phyloP scores from a whole-genome alignment of 2,329 filamentous ascomycete species.

The Neonectria neomacrospora region DNA sequence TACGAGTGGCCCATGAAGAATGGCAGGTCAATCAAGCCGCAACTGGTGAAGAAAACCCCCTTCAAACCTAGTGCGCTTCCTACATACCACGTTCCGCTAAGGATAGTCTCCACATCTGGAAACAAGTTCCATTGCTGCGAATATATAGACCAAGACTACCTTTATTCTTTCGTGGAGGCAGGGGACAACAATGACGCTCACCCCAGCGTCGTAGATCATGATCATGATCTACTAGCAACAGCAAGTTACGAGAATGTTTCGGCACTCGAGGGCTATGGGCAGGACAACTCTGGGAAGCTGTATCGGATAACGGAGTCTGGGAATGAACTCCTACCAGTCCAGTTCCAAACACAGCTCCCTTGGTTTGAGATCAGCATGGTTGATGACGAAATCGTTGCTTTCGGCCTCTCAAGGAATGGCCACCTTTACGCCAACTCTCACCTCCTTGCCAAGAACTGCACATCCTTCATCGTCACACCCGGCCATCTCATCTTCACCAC shows the following conservation, averaged over 20 bases:
- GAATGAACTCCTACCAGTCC: slow-evolving; percentile 49
- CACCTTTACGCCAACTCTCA: slow-evolving; percentile 81
- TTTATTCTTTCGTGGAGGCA: slow-evolving; percentile 40
- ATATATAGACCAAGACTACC: slow-evolving; percentile 42
- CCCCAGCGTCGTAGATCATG: slow-evolving; percentile 32
- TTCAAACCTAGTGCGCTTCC: slow-evolving; percentile 48
- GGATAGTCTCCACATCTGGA: slow-evolving; percentile 46
- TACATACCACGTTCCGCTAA: slow-evolving; percentile 45
- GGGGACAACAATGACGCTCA: slow-evolving; percentile 29
- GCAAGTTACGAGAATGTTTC: slow-evolving; percentile 47
- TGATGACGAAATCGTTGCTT: slow-evolving; percentile 56
- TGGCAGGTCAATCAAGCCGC: slow-evolving; percentile 60
- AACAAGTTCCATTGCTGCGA: slow-evolving; percentile 47
- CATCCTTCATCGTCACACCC: slow-evolving; percentile 85
- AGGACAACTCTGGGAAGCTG: slow-evolving; percentile 59
- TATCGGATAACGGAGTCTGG: slow-evolving; percentile 51
- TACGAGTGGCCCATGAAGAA: slow-evolving; percentile 75
- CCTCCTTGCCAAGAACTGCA: slow-evolving; percentile 85
- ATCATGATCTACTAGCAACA: slow-evolving; percentile 44
- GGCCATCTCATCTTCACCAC: slow-evolving; percentile 93
- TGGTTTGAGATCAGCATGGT: slow-evolving; percentile 62
- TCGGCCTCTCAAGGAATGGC: slow-evolving; percentile 80
- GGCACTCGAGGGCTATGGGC: slow-evolving; percentile 53
- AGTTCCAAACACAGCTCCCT: slow-evolving; percentile 61
- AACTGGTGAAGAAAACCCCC: slow-evolving; percentile 52